Conservation (phyloP, 148 eudicot genomes). For the Hydrangea macrophylla region DNA sequence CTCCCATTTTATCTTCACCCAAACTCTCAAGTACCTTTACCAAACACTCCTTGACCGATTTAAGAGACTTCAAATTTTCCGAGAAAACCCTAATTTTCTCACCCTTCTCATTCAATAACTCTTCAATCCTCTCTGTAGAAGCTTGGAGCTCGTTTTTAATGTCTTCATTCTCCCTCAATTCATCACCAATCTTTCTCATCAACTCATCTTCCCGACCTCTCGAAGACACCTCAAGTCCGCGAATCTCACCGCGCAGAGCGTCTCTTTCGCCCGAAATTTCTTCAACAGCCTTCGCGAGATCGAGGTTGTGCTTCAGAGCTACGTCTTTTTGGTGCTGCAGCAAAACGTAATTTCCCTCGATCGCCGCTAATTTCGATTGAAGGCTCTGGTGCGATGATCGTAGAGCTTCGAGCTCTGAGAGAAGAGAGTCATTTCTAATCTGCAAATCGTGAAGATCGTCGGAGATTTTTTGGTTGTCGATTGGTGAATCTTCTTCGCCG, state of each 20-base stretch:
- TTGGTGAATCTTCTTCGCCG: constrained; percentile 7
- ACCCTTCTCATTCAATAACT: constrained; percentile 14
- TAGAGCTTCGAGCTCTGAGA: constrained; percentile 27
- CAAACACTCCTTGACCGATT: constrained; percentile 35
- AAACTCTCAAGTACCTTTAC: constrained; percentile 25
- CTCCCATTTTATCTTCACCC: constrained; percentile 16
- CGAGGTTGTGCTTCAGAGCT: constrained; percentile 20
- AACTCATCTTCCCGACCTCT: constrained; percentile 27
- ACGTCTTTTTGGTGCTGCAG: constrained; percentile 26
- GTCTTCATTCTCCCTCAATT: constrained; percentile 23
- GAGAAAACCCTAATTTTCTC: constrained; percentile 11
- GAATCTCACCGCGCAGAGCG: constrained; percentile 24
- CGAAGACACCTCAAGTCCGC: constrained; percentile 8
- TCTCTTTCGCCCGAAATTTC: constrained; percentile 32
- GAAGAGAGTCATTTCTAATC: constrained; percentile 17
- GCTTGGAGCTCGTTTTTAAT: constrained; percentile 24
- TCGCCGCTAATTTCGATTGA: constrained; percentile 13
- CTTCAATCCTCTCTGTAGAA: constrained; percentile 21
- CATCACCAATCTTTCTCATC: constrained; percentile 25
- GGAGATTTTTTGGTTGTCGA: constrained; percentile 4
- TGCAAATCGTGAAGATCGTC: constrained; percentile 13
- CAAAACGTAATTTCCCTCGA: constrained; percentile 27
- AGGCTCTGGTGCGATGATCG: constrained; percentile 18
- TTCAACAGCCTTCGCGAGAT: constrained; percentile 17
- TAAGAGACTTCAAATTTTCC: constrained; percentile 12